phyloP scores from a whole-genome alignment of 2,329 filamentous ascomycete genomes.

The Colletotrichum paranaense region DNA sequence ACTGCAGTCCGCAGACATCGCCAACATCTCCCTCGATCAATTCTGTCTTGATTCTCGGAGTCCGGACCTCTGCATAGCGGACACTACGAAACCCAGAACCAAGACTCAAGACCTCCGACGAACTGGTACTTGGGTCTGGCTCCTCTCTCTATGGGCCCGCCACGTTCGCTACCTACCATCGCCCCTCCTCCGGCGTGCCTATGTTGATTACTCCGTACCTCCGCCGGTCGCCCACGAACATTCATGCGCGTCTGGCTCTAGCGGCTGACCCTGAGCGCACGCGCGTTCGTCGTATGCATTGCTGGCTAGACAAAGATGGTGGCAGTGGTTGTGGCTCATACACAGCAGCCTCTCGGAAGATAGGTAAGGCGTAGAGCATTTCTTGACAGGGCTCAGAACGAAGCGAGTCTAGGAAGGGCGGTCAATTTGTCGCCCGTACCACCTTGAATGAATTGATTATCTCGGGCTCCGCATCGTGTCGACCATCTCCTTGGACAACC shows the following conservation, averaged over 20 bases:
- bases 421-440: conserved; percentile 21
- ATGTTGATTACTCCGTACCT: neutral
- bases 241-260: neutral
- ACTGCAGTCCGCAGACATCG: neutral
- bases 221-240: neutral
- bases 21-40: neutral
- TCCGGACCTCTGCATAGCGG: neutral
- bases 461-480: conserved; percentile 10
- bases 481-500: conserved; percentile 12
- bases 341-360: neutral
- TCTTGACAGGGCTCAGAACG: neutral
- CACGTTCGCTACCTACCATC: neutral
- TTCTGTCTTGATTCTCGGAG: conserved; percentile 1
- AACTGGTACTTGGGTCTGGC: neutral
- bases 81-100: neutral
- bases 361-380: neutral
- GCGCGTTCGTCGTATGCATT: neutral
- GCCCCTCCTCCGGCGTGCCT: neutral
- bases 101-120: neutral
- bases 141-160: conserved; percentile 1
- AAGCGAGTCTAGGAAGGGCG: conserved; percentile 18
- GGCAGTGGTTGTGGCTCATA: neutral
- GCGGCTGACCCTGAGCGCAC: neutral
- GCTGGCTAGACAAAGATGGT: conserved; percentile 1
- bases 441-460: conserved; percentile 12